Percentiles rank a stretch among this genome's conserved stretches.
Conservation (phyloP, 768 basidiomycete species). For the Rhodotorula babjevae region DNA sequence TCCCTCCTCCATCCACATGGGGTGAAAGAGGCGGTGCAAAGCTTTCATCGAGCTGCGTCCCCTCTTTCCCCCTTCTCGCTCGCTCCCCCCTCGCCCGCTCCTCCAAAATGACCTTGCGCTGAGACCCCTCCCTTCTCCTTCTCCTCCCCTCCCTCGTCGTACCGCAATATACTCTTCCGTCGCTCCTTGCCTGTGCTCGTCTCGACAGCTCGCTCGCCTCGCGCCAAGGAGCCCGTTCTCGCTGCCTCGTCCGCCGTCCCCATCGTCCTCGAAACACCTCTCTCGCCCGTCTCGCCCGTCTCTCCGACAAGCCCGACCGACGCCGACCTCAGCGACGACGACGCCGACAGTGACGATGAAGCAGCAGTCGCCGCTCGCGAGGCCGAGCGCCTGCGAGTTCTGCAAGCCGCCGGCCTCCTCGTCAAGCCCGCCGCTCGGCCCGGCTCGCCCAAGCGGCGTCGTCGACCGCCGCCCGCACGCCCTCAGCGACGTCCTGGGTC, state of each 20-base stretch:
- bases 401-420: conserved; percentile 83
- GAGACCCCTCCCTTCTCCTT: conserved; percentile 3
- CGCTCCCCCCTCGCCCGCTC: background rate
- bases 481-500: conserved; percentile 31
- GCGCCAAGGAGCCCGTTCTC: background rate
- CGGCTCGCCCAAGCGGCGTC: conserved; percentile 17
- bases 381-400: conserved; percentile 68
- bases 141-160: background rate
- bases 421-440: conserved; percentile 51
- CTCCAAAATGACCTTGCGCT: background rate
- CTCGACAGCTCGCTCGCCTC: background rate
- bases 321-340: conserved; percentile 18
- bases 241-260: background rate
- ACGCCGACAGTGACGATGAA: conserved; percentile 33
- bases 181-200: background rate
- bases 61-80: conserved; percentile 32
- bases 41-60: conserved; percentile 55
- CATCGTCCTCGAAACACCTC: background rate
- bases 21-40: conserved; percentile 57
- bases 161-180: conserved; percentile 8
- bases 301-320: background rate
- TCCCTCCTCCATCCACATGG: too few species aligned
- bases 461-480: conserved; percentile 24
- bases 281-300: background rate
- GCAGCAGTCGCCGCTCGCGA: conserved; percentile 53